Evolutionary conservation across 1,139 yeast genomes (phyloP).

Genomic region (Saccharomyces hybrid): DNA sequence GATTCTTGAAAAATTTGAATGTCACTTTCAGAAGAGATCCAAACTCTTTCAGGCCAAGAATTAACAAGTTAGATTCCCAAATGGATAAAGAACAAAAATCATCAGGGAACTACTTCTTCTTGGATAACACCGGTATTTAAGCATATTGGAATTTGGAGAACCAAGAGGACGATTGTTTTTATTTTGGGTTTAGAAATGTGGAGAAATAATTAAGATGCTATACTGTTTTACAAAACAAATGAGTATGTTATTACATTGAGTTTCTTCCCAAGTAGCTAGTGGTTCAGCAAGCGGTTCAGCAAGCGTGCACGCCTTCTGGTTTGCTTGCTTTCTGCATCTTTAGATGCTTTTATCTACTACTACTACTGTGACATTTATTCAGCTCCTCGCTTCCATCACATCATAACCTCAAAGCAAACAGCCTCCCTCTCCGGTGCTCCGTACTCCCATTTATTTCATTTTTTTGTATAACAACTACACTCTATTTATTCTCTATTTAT

Average conservation of each 20-base stretch:
- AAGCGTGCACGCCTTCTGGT: too few relatives aligned
- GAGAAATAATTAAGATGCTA: not conserved
- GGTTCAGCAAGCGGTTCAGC: not conserved
- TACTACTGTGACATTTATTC: not conserved
- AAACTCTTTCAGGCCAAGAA: conserved; percentile 94
- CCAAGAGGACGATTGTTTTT: not conserved
- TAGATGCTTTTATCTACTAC: not conserved
- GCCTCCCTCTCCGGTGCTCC: not conserved
- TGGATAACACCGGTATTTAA: conserved; percentile 52
- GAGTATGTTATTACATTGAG: not conserved
- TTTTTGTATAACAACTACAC: not conserved
- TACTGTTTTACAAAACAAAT: not conserved
- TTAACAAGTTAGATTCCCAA: conserved; percentile 93
- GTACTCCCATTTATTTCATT: not conserved
- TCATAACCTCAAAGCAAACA: not conserved
- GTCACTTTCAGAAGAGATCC: conserved; percentile 99
- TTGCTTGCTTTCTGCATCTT: too few relatives aligned
- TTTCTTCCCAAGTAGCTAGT: not conserved
- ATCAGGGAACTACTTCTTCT: conserved; percentile 88
- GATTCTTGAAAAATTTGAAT: conserved; percentile 90
- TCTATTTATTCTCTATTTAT: not conserved
- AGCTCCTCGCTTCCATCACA: not conserved
- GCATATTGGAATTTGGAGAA: conserved; percentile 1
- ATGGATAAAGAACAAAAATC: conserved; percentile 96
- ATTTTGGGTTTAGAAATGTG: not conserved